Percentiles rank a stretch among this genome's conserved stretches.
phyloP scores from a whole-genome alignment of 75 land plant genomes.

The Cunninghamia lanceolata region DNA sequence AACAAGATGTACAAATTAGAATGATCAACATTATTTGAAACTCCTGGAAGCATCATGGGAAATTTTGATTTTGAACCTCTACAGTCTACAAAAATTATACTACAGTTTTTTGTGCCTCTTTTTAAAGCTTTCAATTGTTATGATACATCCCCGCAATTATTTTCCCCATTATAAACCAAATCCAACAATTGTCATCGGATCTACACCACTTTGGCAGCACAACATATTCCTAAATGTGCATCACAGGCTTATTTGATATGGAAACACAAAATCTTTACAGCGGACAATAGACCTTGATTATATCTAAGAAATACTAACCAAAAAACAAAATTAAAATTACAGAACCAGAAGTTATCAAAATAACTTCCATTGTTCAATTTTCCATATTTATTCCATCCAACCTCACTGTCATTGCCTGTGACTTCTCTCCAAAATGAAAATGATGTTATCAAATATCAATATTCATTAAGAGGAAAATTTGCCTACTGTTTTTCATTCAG shows the following conservation, averaged over 20 bases:
- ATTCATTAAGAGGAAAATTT: too few relatives aligned
- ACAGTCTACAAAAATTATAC: not conserved
- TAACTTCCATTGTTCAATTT: too few relatives aligned
- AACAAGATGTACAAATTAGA: not conserved
- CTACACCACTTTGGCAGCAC: not conserved
- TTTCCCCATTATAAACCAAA: too few relatives aligned
- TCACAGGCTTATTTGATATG: too few relatives aligned
- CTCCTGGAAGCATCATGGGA: not conserved
- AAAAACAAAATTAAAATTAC: not conserved
- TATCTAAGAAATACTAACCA: not conserved
- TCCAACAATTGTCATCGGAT: too few relatives aligned
- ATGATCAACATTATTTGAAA: not conserved
- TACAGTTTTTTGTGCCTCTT: not conserved
- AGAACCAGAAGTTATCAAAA: not conserved
- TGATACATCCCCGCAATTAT: not conserved
- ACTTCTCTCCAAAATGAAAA: not conserved
- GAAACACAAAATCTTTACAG: too few relatives aligned
- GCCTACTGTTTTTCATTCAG: too few relatives aligned
- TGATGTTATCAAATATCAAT: not conserved
- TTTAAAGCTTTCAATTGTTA: not conserved
- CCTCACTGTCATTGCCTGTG: not conserved
- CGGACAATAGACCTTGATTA: not conserved
- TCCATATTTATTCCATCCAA: not conserved
- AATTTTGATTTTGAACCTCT: not conserved
- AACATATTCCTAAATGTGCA: too few relatives aligned